phyloP scores from a whole-genome alignment of 768 basidiomycete genomes.

The Tephrocybe sp. region DNA sequence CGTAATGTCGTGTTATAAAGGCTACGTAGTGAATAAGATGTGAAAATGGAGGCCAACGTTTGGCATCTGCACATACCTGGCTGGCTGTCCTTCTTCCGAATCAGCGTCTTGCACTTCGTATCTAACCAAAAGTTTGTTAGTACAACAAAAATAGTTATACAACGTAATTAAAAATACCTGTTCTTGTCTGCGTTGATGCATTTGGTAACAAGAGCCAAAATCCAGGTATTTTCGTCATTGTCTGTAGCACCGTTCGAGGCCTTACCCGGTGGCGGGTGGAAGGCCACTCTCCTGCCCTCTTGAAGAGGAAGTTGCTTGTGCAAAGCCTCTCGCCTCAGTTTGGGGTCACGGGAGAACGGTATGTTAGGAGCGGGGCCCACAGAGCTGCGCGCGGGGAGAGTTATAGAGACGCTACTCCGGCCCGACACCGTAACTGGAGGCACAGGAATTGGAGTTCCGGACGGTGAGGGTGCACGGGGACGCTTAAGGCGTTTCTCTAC shows the following conservation, averaged over 20 bases:
- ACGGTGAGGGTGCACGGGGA: slow-evolving; percentile 68
- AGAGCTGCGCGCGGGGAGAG: slow-evolving; percentile 56
- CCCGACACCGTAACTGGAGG: slow-evolving; percentile 30
- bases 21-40: slow-evolving; percentile 30
- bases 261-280: slow-evolving; percentile 67
- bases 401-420: slow-evolving; percentile 53
- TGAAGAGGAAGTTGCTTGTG: slow-evolving; percentile 66
- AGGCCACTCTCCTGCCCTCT: slow-evolving; percentile 78
- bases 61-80: slow-evolving; percentile 38
- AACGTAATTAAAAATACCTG: slow-evolving; percentile 37
- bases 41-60: not conserved
- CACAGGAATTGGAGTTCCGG: slow-evolving; percentile 50
- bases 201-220: slow-evolving; percentile 72
- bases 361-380: slow-evolving; percentile 52
- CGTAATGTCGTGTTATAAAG: slow-evolving; percentile 70
- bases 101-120: slow-evolving; percentile 89
- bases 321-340: slow-evolving; percentile 62
- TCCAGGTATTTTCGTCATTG: slow-evolving; percentile 68
- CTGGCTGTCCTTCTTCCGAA: slow-evolving; percentile 79
- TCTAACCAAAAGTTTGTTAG: slow-evolving; percentile 33
- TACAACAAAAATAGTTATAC: not conserved
- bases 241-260: slow-evolving; percentile 36
- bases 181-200: slow-evolving; percentile 75
- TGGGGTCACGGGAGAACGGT: slow-evolving; percentile 65
- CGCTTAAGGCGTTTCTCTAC: slow-evolving; percentile 79